These are phyloP conservation scores for Rhodotorula taiwanensis DNA, from an alignment of 768 basidiomycete genomes.

Conservation along the genomic window DNA sequence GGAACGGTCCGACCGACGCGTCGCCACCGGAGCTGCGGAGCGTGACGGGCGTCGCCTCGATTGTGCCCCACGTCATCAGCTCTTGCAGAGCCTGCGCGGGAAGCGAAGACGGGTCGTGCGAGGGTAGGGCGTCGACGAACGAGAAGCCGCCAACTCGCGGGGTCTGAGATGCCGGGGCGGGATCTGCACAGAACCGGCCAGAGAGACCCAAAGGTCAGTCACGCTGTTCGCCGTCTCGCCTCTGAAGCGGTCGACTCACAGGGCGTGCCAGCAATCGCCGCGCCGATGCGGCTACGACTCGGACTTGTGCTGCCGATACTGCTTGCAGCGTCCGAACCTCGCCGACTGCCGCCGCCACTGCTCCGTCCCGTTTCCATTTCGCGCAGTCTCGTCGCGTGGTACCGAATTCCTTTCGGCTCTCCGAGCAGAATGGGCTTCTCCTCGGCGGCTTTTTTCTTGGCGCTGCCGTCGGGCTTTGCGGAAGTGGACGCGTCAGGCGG, in stretches of 20 bases:
- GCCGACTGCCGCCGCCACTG: constrained; percentile 8
- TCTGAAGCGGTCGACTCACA: constrained; percentile 64
- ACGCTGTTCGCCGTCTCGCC: no score
- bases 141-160: constrained; percentile 55
- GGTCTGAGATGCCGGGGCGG: constrained; percentile 27
- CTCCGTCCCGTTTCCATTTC: constrained; percentile 44
- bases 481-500: constrained; percentile 22
- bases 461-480: constrained; percentile 3
- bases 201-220: no score
- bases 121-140: constrained; percentile 77
- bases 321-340: not conserved
- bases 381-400: constrained; percentile 70
- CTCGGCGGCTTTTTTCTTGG: not conserved
- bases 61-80: constrained; percentile 95
- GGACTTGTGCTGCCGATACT: constrained; percentile 54
- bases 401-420: constrained; percentile 60
- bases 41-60: constrained; percentile 83
- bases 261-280: constrained; percentile 85
- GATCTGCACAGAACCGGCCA: no score
- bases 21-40: constrained; percentile 56
- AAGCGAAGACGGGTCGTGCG: constrained; percentile 73
- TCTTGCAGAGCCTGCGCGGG: constrained; percentile 78
- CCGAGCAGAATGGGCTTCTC: constrained; percentile 41
- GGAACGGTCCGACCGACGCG: constrained; percentile 57
- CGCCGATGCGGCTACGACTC: constrained; percentile 78